Evolutionary conservation across 1,284 basidiomycete genomes (phyloP), one percentile per base, ranked within the genome.

Genomic region (Cryptococcus deneoformans): DNA sequence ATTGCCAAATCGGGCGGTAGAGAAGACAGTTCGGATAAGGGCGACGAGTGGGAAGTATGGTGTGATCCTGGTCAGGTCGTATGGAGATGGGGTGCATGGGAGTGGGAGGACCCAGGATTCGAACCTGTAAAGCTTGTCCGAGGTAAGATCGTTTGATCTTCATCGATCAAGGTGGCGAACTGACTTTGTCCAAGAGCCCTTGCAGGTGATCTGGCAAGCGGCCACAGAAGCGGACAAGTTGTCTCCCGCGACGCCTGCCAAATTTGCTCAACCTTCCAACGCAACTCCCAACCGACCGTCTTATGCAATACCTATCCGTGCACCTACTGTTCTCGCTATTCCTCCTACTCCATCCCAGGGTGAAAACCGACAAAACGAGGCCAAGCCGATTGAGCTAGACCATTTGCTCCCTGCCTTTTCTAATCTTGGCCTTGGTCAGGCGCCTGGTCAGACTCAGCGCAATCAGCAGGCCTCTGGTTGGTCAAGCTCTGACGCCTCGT

Each of bases 41-140:
- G 77, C 73, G 56, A 64, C n/a, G 65, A 63, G 36, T 78, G 77
- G 77, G 71, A 78, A 58, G 70, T 69, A 6, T 78, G 76, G 76
- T 73, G 75, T 54, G 77, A 78, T 68, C 77, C 77, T 12, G 77
- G 77, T 9, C 66, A 68, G 57, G 73, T 78, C 8, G 64, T 68
- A 38, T 77, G 72, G 73, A 62, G 77, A 46, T 74, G 71, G 64
- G 77, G 77, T 1, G 70, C 68, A 3, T 77, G 76, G 76, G 69
- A 72, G 14, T 78, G 71, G 69, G 73, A 74, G 46, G 76, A 77
- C 50, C 51, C 66, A 24, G 74, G 67, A 39, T 77, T 72, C 65
- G 77, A 78, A 51, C 70, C 70, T 10, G 52, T 65, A 54, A 69
- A 68, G 54, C 50, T 66, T 4, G 51, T 61, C 42, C 65, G 61